Base-by-base conservation (phyloP, 106 monocot species). In the Xerophyta viscosa region DNA sequence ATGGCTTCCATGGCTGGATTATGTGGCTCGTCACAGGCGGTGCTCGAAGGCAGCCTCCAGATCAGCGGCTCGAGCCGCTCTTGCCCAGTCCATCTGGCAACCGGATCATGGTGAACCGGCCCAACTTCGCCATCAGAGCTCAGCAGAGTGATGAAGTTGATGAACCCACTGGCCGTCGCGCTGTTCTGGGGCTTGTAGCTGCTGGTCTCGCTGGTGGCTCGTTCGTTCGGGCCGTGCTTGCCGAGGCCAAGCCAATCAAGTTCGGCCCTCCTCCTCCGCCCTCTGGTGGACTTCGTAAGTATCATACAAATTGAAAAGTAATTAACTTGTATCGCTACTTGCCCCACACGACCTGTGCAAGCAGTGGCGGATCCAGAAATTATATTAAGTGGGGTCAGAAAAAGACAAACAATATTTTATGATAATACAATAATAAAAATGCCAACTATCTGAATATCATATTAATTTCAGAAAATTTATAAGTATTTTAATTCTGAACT, bases 1-100 rank as follows among this genome's bases (percentile, higher is more conserved):
- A 81, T 93, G 74, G 83, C 93, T 64, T 87, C 89, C 3, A 86
- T 98, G 86, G 72, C 85, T 29, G 78, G 78, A 48, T 65, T 92
- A 42, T 52, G 68, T 19, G 82, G 88, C 46, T 69, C 76, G 24
- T 70, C 87, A 3, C 82, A 71, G 52, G 79, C 65, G 0, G 77
- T 74, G 18, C 56, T 81, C 11, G 77, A 81, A 19, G 77, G 81
- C n/a, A 80, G 76, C 67, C 63, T 76, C 58, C 80, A 80, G 29
- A 24, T 83, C 57, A 43, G 73, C 48, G 76, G 76, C 50, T 36
- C 73, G 1, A 56, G 26, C 53, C 42, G 27, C 66, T 77, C 39
- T 39, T 15, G 5, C 20, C 12, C 41, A 42, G 50, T 5, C 9
- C 66, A 0, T 50, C 41, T 0, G 3, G 20, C 37, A 39, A 31